Evolutionary conservation across 179 eudicot genomes (phyloP).

Genomic region (Drosera spatulata): DNA sequence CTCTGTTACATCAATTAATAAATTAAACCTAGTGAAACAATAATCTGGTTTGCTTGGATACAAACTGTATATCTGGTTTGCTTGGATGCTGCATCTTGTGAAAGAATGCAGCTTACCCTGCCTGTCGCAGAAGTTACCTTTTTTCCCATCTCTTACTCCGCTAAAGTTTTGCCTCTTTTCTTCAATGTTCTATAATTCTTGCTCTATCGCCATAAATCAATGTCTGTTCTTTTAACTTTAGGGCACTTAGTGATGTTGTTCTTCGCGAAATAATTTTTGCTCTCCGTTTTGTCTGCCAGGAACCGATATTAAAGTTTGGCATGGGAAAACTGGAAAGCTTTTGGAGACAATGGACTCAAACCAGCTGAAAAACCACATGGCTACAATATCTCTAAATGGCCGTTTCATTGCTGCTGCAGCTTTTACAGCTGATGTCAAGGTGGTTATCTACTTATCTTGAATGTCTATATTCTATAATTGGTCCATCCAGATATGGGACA

Average conservation of each 20-base stretch:
- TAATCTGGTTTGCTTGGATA: too few species aligned
- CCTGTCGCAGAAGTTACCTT: background rate
- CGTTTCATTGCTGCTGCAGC: conserved; percentile 99
- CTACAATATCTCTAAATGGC: conserved; percentile 86
- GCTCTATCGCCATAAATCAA: background rate
- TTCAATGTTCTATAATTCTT: conserved; percentile 2
- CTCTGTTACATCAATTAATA: too few species aligned
- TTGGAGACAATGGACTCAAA: conserved; percentile 86
- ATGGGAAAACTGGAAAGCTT: conserved; percentile 79
- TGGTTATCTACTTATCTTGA: conserved; percentile 8
- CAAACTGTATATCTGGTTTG: background rate
- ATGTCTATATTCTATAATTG: too few species aligned
- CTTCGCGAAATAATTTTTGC: background rate
- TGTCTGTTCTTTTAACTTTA: background rate
- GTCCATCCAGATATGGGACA: too few species aligned
- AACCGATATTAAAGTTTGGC: conserved; percentile 94
- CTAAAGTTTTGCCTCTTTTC: background rate
- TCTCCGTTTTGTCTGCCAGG: conserved; percentile 26
- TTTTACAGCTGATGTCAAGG: conserved; percentile 99
- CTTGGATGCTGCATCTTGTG: background rate
- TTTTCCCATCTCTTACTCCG: background rate
- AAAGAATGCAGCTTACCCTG: too few species aligned
- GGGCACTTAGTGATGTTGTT: background rate
- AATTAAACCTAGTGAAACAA: too few species aligned
- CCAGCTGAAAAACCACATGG: conserved; percentile 93